Evolutionary conservation across 441 rosid species (phyloP).

Genomic region (Kokia cookei): DNA sequence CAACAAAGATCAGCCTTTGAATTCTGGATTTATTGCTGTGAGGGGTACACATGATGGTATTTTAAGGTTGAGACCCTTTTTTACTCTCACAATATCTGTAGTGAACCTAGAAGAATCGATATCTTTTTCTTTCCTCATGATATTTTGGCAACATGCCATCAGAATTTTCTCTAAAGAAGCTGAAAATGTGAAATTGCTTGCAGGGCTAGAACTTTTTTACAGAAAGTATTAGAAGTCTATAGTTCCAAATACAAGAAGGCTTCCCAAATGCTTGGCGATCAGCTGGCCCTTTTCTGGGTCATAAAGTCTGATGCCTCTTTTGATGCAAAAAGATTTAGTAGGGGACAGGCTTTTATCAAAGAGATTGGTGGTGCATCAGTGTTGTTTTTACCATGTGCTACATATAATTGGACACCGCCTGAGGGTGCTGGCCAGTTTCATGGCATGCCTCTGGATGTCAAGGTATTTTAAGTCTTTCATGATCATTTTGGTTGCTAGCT

Average conservation of each 20-base stretch:
- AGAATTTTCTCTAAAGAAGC: not conserved
- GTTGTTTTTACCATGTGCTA: slow-evolving; percentile 72
- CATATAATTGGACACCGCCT: slow-evolving; percentile 96
- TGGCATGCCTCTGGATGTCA: slow-evolving; percentile 95
- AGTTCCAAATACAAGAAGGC: slow-evolving; percentile 66
- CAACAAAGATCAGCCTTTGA: slow-evolving; percentile 89
- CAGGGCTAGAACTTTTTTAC: slow-evolving; percentile 75
- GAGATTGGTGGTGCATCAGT: slow-evolving; percentile 55
- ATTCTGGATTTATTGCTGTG: slow-evolving; percentile 92
- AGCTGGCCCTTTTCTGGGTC: slow-evolving; percentile 76
- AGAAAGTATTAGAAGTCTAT: slow-evolving; percentile 63
- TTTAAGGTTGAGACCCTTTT: slow-evolving; percentile 40
- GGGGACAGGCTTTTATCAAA: slow-evolving; percentile 55
- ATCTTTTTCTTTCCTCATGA: not conserved
- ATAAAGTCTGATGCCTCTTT: slow-evolving; percentile 57
- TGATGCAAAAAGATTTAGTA: slow-evolving; percentile 58
- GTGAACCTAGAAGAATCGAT: not conserved
- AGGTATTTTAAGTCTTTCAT: slow-evolving; percentile 35
- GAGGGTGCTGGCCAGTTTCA: slow-evolving; percentile 98
- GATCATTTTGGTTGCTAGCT: not conserved
- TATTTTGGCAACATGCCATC: not conserved
- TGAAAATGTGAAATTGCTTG: slow-evolving; percentile 8
- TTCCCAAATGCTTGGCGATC: slow-evolving; percentile 96
- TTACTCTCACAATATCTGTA: not conserved
- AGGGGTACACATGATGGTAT: slow-evolving; percentile 79